Conservation (phyloP, 2,329 filamentous ascomycete species). For the Pseudodiploospora longispora region DNA sequence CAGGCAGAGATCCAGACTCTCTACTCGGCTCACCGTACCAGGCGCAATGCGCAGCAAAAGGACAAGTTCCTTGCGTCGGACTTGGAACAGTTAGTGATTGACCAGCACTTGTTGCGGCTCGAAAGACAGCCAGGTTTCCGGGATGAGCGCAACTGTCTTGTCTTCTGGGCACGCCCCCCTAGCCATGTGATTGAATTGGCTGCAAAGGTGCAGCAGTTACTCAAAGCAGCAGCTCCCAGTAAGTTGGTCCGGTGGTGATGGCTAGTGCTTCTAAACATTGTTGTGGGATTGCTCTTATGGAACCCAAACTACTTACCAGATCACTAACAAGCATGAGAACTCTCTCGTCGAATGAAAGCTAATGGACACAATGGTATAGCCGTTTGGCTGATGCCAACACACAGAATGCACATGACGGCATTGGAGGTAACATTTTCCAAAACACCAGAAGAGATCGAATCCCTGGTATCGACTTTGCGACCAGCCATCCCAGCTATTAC, state of each 20-base stretch:
- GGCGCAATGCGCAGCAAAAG: constrained; percentile 68
- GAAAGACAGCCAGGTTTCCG: constrained; percentile 61
- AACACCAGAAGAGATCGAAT: constrained; percentile 58
- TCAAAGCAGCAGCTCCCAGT: constrained; percentile 62
- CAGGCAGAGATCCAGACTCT: constrained; percentile 60
- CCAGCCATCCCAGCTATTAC: constrained; percentile 51
- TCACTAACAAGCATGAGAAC: too few species aligned
- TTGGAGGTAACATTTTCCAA: constrained; percentile 79
- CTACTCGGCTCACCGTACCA: constrained; percentile 66
- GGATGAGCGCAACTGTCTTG: constrained; percentile 74
- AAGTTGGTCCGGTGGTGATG: constrained; percentile 24
- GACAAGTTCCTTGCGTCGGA: constrained; percentile 60
- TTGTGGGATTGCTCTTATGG: too few species aligned
- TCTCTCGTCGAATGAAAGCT: background rate
- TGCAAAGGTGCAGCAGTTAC: constrained; percentile 56
- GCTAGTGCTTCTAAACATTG: too few species aligned
- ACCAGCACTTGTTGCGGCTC: constrained; percentile 66
- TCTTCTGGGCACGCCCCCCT: constrained; percentile 82
- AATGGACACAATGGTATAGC: background rate
- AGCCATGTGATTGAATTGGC: constrained; percentile 61
- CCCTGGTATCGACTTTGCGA: constrained; percentile 50
- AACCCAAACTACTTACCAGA: too few species aligned
- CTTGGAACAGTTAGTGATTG: constrained; percentile 65
- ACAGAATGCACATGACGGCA: constrained; percentile 75
- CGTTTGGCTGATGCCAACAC: constrained; percentile 77